Base-by-base conservation (phyloP, 768 basidiomycete species). In the Trametes cinnabarina region DNA sequence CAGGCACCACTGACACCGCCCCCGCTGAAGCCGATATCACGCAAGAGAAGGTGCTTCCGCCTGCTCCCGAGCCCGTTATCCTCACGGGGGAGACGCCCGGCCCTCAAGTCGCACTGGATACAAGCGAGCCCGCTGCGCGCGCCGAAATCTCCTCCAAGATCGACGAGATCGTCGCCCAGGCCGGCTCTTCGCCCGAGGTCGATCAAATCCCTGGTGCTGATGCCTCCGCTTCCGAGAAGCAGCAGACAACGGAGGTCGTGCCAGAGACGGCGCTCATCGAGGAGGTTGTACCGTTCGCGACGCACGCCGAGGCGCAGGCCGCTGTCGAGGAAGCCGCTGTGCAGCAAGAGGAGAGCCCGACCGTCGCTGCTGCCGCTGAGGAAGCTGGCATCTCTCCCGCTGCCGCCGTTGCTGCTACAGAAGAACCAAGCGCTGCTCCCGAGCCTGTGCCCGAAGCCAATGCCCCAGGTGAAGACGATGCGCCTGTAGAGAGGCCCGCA, bases 21-120 rank as follows among this genome's bases (percentile, higher is more conserved):
- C n/a, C n/a, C n/a, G n/a, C n/a, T n/a, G 58, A 52, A 22, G 23
- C 53, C 26, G 49, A 53, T 2, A 44, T 40, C 7, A 52, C 57
- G 25, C 54, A 51, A 20, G 55, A 53, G 50, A 61, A 62, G 15
- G 51, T 57, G 15, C 65, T 69, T 9, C 68, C 72, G 6, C 63
- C 72, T 26, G 71, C 71, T 1, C 71, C 71, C 3, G 72, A 69
- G 50, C 50, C 51, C 9, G 63, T 70, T 32, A 68, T 73, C 3
- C 60, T 68, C 32, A 51, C 70, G 4, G 71, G 69, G 3, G 65
- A 67, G 26, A 72, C 72, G 6, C 66, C 68, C 9, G 68, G 66
- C 2, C 66, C 68, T 17, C 62, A 72, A 44, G 50, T 69, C 28
- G 71, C 70, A 34, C 58, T 71, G 40, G 56, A 60, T 50, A 68